Percentiles rank a stretch among this genome's conserved stretches.
phyloP scores from a whole-genome alignment of 2,329 filamentous ascomycete genomes.

The Paracamarosporium sp. region DNA sequence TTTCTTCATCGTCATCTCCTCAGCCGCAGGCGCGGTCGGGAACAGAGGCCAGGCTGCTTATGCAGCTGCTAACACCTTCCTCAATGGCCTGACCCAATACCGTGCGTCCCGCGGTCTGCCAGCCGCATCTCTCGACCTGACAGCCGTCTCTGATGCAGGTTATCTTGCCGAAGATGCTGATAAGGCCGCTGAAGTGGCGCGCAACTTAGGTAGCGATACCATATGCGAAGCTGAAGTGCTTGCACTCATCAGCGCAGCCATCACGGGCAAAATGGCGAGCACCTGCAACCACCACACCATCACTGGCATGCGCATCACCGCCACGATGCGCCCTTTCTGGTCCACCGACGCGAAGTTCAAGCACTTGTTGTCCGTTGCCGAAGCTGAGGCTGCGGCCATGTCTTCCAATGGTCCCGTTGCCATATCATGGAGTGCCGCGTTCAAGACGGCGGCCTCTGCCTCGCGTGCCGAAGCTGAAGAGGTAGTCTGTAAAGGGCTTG shows the following conservation, averaged over 20 bases:
- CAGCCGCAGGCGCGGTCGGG: constrained; percentile 30
- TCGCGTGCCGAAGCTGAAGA: constrained; percentile 25
- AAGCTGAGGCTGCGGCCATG: constrained; percentile 19
- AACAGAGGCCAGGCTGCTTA: constrained; percentile 53
- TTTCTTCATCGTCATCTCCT: constrained; percentile 50
- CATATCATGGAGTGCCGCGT: constrained; percentile 29
- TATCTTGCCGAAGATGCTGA: constrained; percentile 32
- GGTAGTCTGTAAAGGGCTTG: constrained; percentile 27
- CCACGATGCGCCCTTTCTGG: constrained; percentile 33
- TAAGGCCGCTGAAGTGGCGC: constrained; percentile 27
- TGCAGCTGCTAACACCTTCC: constrained; percentile 51
- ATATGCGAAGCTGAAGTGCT: constrained; percentile 38
- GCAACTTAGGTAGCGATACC: constrained; percentile 32
- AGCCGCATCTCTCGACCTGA: constrained; percentile 30
- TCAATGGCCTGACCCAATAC: constrained; percentile 34
- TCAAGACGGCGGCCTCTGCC: constrained; percentile 27
- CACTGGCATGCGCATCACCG: constrained; percentile 35
- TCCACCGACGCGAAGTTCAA: constrained; percentile 33
- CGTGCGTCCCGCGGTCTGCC: constrained; percentile 23
- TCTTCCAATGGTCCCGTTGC: constrained; percentile 11
- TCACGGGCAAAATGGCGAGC: constrained; percentile 23
- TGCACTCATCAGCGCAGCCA: constrained; percentile 25
- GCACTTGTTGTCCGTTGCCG: constrained; percentile 27
- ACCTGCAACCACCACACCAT: constrained; percentile 34
- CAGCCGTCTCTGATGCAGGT: constrained; percentile 34